Evolutionary conservation across 495 filamentous ascomycete species (phyloP), one percentile per base, ranked within the genome.

Genomic region (Pyrenula aspistea): DNA sequence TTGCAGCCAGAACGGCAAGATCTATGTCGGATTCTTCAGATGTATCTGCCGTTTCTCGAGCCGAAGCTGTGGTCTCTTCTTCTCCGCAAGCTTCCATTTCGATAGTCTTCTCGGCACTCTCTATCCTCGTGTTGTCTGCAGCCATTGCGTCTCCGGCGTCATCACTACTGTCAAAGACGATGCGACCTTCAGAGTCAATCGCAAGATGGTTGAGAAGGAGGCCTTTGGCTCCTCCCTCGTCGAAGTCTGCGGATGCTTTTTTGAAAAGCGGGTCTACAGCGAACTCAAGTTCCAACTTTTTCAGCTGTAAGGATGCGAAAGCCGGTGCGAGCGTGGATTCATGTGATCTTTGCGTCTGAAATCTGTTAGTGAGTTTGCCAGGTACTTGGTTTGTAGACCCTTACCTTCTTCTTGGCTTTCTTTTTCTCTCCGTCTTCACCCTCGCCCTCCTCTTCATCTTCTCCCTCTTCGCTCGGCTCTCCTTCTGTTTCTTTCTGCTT

Each of bases 161-260:
- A 66, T 99, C 93, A 57, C 90, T 96, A 72, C 91, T 96, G 65
- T 97, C 93, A 62, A 99, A 99, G 22, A 97, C 91, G 60, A 99
- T 99, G 48, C 91, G 79, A 24, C 93, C 93, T 59, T 88, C 78
- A 3, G 82, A 77, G 70, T 99, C 93, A 58, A 99, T 97, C 55
- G 90, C 83, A 15, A 99, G 77, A 69, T 97, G 91, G 67, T 99
- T 99, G 19, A 99, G 75, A 21, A 99, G 75, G 31, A 99, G 77
- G 2, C 93, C 93, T 71, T 97, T 99, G 19, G 94, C 94, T 53
- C 93, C 93, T 22, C 93, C 93, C 73, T 99, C 93, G 64, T 99
- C 93, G 64, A 97, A 97, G 68, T 99, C 93, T 22, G 93, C 93
- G 2, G 91, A 91, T 0, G 91, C 94, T 63, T 99, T 99, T 67